These are phyloP conservation scores for Tetrahymena malaccensis DNA, from an alignment of 73 alveolate genomes.

Conservation along the genomic window DNA sequence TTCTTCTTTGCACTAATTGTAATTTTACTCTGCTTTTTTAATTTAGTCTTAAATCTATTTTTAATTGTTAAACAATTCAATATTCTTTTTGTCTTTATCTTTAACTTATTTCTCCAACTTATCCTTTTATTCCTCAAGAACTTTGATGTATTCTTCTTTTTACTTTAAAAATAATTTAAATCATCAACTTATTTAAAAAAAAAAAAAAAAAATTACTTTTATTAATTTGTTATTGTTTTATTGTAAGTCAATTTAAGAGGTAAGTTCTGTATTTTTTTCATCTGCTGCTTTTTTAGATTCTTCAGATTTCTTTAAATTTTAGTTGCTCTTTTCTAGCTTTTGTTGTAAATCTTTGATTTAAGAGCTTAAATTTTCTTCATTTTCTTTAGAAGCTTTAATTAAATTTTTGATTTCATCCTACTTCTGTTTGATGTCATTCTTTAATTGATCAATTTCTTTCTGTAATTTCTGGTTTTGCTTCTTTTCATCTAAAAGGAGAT, in stretches of 20 bases:
- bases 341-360: background rate
- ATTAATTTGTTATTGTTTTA: background rate
- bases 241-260: background rate
- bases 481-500: background rate
- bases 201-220: background rate
- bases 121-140: background rate
- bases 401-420: background rate
- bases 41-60: background rate
- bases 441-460: background rate
- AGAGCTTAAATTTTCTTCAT: background rate
- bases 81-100: background rate
- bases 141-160: background rate
- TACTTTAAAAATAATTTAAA: background rate
- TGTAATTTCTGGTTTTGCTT: background rate
- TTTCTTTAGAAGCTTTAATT: background rate
- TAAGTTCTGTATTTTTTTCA: background rate
- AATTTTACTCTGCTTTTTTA: background rate
- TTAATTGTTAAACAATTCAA: background rate
- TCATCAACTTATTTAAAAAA: background rate
- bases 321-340: background rate
- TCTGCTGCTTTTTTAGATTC: background rate
- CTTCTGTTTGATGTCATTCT: background rate
- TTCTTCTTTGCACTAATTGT: background rate
- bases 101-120: background rate
- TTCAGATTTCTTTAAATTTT: background rate